These are phyloP conservation scores for Penicillium sp. DNA, from an alignment of 2,329 filamentous ascomycete species.

Conservation along the genomic window DNA sequence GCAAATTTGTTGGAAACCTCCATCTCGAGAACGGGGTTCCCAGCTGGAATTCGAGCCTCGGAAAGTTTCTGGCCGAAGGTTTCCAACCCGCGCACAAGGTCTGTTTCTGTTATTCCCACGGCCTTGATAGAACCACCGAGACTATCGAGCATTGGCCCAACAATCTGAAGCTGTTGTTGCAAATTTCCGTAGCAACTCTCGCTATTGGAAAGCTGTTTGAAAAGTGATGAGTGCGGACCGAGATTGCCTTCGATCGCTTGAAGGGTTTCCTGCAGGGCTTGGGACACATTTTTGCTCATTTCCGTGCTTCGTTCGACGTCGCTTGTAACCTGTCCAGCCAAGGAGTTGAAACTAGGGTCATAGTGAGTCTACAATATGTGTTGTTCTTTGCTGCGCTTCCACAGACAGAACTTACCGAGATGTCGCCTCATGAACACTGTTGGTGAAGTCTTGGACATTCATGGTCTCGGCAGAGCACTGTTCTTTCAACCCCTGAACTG, in stretches of 20 bases:
- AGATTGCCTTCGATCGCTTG: slow-evolving; percentile 15
- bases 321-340: slow-evolving; percentile 12
- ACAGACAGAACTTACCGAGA: slow-evolving; percentile 21
- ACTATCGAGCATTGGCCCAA: slow-evolving; percentile 15
- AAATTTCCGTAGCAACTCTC: slow-evolving; percentile 14
- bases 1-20: slow-evolving; percentile 21
- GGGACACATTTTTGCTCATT: slow-evolving; percentile 9
- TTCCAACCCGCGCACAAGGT: slow-evolving; percentile 26
- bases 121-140: slow-evolving; percentile 18
- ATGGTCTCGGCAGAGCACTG: slow-evolving; percentile 10
- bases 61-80: slow-evolving; percentile 14
- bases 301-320: slow-evolving; percentile 14
- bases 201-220: slow-evolving; percentile 19
- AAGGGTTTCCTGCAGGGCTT: slow-evolving; percentile 19
- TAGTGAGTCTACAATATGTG: not conserved
- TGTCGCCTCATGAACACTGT: slow-evolving; percentile 12
- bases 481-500: slow-evolving; percentile 13
- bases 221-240: slow-evolving; percentile 12
- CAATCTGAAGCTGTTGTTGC: slow-evolving; percentile 14
- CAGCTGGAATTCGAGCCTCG: slow-evolving; percentile 15
- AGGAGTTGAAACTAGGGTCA: slow-evolving; percentile 17
- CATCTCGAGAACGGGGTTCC: slow-evolving; percentile 13
- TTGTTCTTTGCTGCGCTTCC: not conserved
- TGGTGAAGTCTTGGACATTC: slow-evolving; percentile 16
- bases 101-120: slow-evolving; percentile 17